Conservation (phyloP, 768 basidiomycete species). For the Suillus lakei region DNA sequence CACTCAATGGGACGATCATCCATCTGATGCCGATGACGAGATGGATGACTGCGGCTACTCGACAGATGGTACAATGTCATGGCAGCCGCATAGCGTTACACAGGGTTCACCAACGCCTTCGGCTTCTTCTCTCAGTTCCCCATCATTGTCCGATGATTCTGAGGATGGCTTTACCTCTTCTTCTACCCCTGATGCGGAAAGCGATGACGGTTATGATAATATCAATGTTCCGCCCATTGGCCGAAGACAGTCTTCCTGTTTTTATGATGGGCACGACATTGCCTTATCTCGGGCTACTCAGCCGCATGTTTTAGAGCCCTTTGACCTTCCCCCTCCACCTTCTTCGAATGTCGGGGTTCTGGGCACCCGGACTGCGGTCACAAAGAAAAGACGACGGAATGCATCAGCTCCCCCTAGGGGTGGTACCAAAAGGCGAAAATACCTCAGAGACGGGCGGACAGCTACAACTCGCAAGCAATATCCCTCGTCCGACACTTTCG, state of each 20-base stretch:
- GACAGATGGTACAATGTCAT: conserved; percentile 23
- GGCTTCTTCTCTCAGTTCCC: conserved; percentile 3
- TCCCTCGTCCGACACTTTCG: background rate
- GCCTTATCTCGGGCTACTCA: too few species aligned
- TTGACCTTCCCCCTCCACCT: too few species aligned
- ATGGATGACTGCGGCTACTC: conserved; percentile 25
- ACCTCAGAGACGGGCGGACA: conserved; percentile 9
- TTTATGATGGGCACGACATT: too few species aligned
- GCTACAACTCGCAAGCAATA: background rate
- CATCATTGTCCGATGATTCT: conserved; percentile 15
- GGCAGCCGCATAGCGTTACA: background rate
- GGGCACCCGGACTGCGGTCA: conserved; percentile 1
- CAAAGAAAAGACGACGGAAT: background rate
- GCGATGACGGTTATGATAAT: conserved; percentile 21
- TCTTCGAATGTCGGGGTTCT: conserved; percentile 18
- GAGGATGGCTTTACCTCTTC: conserved; percentile 21
- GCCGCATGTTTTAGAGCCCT: too few species aligned
- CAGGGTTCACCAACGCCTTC: conserved; percentile 1
- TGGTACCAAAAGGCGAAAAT: conserved; percentile 1
- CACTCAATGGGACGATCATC: background rate
- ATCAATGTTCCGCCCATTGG: too few species aligned
- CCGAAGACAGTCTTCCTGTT: too few species aligned
- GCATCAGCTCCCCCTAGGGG: conserved; percentile 6
- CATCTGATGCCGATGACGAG: conserved; percentile 11
- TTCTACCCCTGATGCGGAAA: conserved; percentile 21